phyloP scores from a whole-genome alignment of 2,329 filamentous ascomycete species.

The Sphaceloma murrayae region DNA sequence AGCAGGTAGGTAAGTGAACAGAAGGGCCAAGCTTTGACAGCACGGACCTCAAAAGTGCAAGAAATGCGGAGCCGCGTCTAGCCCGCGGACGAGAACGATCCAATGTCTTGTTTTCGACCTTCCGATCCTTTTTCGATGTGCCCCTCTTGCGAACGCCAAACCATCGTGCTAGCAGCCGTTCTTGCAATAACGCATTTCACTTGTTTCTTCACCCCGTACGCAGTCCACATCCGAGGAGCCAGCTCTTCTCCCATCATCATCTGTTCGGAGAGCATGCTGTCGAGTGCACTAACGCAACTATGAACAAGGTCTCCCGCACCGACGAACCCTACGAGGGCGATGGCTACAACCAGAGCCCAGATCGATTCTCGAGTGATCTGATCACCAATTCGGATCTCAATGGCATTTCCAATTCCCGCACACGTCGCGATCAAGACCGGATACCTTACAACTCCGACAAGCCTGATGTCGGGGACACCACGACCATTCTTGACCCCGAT shows the following conservation, averaged over 20 bases:
- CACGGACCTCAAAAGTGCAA: not conserved
- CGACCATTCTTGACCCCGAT: constrained; percentile 10
- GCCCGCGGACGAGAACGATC: no score
- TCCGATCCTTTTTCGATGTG: constrained; percentile 6
- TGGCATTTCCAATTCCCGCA: constrained; percentile 49
- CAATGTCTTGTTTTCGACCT: no score
- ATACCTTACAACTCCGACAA: constrained; percentile 26
- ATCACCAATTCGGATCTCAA: constrained; percentile 55
- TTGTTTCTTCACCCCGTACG: no score
- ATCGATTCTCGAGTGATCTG: constrained; percentile 47
- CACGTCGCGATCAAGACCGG: constrained; percentile 37
- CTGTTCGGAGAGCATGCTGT: no score
- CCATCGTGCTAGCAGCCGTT: no score
- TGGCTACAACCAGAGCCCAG: constrained; percentile 52
- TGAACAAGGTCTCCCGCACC: constrained; percentile 57
- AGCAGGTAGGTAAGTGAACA: no score
- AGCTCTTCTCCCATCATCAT: no score
- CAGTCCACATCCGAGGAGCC: no score
- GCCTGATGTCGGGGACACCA: constrained; percentile 21
- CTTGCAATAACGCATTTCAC: no score
- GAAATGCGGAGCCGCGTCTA: constrained; percentile 4
- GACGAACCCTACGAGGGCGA: constrained; percentile 45
- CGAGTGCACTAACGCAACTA: constrained; percentile 25
- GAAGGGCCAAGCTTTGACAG: constrained; percentile 3
- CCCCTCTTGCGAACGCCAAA: no score